Evolutionary conservation across 192 early-diverging fungal genomes (phyloP).

Genomic region (Backusella luteola): DNA sequence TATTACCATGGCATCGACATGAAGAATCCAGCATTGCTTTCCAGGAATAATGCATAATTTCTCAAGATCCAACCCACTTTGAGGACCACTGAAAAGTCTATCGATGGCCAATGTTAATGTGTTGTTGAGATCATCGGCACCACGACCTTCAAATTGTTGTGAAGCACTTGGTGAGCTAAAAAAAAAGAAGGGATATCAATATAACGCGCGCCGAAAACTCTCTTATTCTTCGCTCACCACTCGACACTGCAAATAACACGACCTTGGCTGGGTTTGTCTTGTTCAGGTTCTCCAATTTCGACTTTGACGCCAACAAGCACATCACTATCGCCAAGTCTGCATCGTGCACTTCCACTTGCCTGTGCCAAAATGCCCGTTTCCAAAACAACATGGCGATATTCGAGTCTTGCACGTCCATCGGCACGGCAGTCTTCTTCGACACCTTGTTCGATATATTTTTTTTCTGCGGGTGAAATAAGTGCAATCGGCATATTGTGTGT

Average conservation of each 20-base stretch:
- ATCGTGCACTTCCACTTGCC: slow-evolving; percentile 86
- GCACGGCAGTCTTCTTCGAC: slow-evolving; percentile 78
- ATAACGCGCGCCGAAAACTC: not conserved
- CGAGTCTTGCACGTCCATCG: slow-evolving; percentile 82
- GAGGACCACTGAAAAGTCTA: slow-evolving; percentile 75
- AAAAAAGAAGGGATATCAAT: not conserved
- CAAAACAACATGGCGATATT: slow-evolving; percentile 76
- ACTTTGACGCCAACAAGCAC: slow-evolving; percentile 95
- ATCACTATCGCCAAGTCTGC: slow-evolving; percentile 78
- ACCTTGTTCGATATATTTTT: slow-evolving; percentile 81
- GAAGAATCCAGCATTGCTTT: slow-evolving; percentile 86
- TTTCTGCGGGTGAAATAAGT: slow-evolving; percentile 73
- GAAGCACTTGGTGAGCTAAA: slow-evolving; percentile 77
- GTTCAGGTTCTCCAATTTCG: slow-evolving; percentile 73
- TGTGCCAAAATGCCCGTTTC: slow-evolving; percentile 89
- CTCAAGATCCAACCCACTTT: slow-evolving; percentile 82
- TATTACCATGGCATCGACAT: slow-evolving; percentile 82
- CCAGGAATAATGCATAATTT: slow-evolving; percentile 90
- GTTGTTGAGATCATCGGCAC: slow-evolving; percentile 81
- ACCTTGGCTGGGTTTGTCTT: slow-evolving; percentile 60
- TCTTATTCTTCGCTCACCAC: slow-evolving; percentile 54
- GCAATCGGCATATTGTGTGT: slow-evolving; percentile 24
- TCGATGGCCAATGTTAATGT: slow-evolving; percentile 82
- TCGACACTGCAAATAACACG: slow-evolving; percentile 87
- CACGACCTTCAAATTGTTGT: slow-evolving; percentile 75